Evolutionary conservation across 2,329 filamentous ascomycete species (phyloP).

Genomic region (Diaporthe sp.): DNA sequence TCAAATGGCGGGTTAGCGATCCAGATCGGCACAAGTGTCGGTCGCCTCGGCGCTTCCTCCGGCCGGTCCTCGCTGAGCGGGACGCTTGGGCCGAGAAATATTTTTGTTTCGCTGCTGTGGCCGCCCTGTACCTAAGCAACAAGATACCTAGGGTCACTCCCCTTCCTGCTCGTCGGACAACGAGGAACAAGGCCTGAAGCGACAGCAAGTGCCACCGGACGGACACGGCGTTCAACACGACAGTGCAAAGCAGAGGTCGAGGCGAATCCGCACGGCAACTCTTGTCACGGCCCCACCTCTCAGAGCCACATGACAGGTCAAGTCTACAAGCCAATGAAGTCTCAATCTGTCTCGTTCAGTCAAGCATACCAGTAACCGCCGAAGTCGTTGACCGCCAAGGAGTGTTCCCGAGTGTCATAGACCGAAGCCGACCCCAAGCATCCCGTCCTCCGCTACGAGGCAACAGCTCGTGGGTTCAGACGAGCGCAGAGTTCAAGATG

Average conservation of each 20-base stretch:
- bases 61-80: background rate
- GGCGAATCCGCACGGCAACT: background rate
- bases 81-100: background rate
- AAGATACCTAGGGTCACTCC: too few species aligned
- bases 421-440: background rate
- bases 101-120: background rate
- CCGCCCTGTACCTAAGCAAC: background rate
- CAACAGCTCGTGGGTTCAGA: too few species aligned
- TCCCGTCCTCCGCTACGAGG: too few species aligned
- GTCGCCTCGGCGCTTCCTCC: background rate
- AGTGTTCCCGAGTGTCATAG: conserved; percentile 56
- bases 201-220: background rate
- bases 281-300: too few species aligned
- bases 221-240: background rate
- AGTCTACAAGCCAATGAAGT: conserved; percentile 62
- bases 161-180: background rate
- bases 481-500: conserved; percentile 50
- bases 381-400: conserved; percentile 51
- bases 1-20: background rate
- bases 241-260: background rate
- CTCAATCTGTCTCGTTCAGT: conserved; percentile 40
- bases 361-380: conserved; percentile 49
- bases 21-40: background rate
- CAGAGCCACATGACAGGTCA: conserved; percentile 4
- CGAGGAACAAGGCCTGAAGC: background rate